Evolutionary conservation across 495 filamentous ascomycete genomes (phyloP), one percentile per base, ranked within the genome.

Genomic region (Astrothelium macrocarpum): DNA sequence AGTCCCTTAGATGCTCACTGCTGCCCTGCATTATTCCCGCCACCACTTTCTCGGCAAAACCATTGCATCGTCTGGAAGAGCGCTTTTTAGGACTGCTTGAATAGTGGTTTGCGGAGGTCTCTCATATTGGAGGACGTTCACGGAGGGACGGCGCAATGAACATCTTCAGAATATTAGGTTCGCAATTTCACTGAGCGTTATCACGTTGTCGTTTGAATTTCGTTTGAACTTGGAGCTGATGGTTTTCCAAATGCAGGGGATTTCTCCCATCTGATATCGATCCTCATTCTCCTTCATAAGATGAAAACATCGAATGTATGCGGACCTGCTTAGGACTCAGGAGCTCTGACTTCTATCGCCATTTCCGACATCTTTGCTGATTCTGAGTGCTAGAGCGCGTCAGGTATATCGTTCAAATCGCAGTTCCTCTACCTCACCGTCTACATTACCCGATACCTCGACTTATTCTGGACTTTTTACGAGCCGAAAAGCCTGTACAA

Each of bases 341-440:
- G 16, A 49, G 31, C 56, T 12, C 60, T 25, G 20, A 11, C 62
- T 59, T 46, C 36, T 59, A 66, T 67, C 61, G 69, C 16, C 43
- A 53, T 49, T 67, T 18, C 25, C 28, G n/a, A 31, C 11, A 29
- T 45, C 42, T 46, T 53, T 63, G 20, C 32, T 32, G 28, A 45
- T 29, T 59, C 7, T 16, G 7, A 23, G 9, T 32, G 14, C 28
- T 79, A 98, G 94, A 95, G 91, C 80, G 96, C 92, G 70, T 87
- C 93, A 14, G 94, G 94, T 65, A 88, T 98, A 76, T 97, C 94
- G 4, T 96, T 97, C 82, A 97, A 97, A 75, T 96, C 94, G 60
- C 94, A 98, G 81, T 87, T 85, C 29, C 79, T 98, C 42, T 98
- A 98, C 77, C 76, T 97, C 65, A 78, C 95, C 42, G 95, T 98